Evolutionary conservation across 1,139 yeast species (phyloP).

Genomic region (Groenewaldozyma sp.): DNA sequence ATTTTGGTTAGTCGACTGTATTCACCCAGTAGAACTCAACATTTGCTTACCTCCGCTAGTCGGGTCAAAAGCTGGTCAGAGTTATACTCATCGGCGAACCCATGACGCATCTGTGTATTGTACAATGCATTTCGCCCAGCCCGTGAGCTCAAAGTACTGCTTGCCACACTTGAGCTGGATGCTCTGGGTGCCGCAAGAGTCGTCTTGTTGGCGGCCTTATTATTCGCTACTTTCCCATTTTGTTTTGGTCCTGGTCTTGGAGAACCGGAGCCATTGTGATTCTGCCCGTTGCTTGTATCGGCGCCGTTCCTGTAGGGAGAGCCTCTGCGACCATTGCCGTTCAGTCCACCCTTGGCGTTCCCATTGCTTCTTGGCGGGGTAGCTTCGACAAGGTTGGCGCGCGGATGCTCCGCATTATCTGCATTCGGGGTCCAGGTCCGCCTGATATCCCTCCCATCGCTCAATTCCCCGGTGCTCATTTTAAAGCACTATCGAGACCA

Average conservation of each 20-base stretch:
- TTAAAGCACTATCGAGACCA: background rate
- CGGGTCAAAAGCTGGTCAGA: constrained; percentile 55
- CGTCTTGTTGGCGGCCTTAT: too few species aligned
- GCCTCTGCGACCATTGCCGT: too few species aligned
- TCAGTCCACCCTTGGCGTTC: too few species aligned
- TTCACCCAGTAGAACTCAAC: too few species aligned
- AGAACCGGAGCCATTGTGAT: background rate
- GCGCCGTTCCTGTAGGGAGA: too few species aligned
- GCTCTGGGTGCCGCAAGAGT: too few species aligned
- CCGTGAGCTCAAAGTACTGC: too few species aligned
- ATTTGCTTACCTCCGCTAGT: constrained; percentile 41
- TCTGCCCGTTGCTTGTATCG: background rate
- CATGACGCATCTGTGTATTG: constrained; percentile 45
- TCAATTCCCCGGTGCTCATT: background rate
- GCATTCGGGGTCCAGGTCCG: constrained; percentile 4
- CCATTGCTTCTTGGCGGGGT: background rate
- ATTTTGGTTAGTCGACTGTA: constrained; percentile 7
- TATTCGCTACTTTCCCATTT: constrained; percentile 1
- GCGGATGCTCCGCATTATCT: too few species aligned
- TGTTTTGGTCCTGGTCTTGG: background rate
- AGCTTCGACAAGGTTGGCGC: too few species aligned
- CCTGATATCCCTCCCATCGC: background rate
- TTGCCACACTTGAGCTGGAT: too few species aligned
- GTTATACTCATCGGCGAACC: constrained; percentile 61
- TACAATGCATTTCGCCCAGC: constrained; percentile 9